Evolutionary conservation across 176 grass and related monocot species (phyloP).

Genomic region (Microstegium vimineum): DNA sequence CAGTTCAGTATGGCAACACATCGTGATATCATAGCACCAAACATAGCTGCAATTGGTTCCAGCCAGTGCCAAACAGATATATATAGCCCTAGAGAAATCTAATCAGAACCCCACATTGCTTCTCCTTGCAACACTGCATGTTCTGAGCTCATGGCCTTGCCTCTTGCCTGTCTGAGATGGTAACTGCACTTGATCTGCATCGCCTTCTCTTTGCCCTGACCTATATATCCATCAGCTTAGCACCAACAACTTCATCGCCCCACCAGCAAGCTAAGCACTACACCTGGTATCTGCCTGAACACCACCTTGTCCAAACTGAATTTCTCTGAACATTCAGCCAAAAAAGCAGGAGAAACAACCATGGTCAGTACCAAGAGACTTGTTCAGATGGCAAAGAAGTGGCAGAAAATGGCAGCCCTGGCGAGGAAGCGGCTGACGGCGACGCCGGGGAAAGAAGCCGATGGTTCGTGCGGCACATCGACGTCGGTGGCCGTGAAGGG

Average conservation of each 20-base stretch:
- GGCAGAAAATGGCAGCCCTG: conserved; percentile 22
- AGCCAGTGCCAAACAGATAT: conserved; percentile 8
- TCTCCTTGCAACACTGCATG: conserved; percentile 3
- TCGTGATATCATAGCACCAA: not conserved
- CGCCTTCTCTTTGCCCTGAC: not conserved
- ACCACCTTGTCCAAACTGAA: not conserved
- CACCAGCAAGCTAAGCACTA: not conserved
- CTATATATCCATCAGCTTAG: not conserved
- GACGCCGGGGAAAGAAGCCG: not conserved
- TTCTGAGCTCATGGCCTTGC: conserved; percentile 26
- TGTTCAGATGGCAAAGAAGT: conserved; percentile 41
- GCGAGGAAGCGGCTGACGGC: conserved; percentile 17
- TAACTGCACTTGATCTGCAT: not conserved
- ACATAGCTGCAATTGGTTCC: not conserved
- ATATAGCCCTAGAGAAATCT: not conserved
- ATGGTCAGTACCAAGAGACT: conserved; percentile 46
- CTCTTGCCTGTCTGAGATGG: conserved; percentile 18
- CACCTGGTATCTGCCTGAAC: not conserved
- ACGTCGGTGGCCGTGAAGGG: conserved; percentile 22
- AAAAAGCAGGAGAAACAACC: not conserved
- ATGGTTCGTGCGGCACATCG: not conserved
- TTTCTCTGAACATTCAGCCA: not conserved
- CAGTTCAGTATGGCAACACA: conserved; percentile 1
- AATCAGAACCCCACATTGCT: not conserved
- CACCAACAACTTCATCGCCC: not conserved